phyloP scores from a whole-genome alignment of 257 asterid genomes.

The Solanum chiquidenum region DNA sequence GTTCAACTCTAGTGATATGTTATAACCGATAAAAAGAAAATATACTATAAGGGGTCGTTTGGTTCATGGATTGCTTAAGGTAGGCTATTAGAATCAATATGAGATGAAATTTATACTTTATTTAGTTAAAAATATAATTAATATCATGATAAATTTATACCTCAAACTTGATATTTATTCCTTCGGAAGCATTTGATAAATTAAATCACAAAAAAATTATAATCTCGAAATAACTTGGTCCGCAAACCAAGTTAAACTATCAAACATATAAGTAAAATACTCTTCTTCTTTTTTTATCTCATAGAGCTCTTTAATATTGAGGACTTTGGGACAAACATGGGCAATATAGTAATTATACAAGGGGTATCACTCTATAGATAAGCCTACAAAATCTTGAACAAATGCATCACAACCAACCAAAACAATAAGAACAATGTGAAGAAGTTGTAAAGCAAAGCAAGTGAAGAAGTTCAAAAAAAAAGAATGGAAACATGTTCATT shows the following conservation, averaged over 20 bases:
- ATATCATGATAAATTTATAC: not conserved
- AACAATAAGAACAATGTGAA: not conserved
- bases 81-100: too few species aligned
- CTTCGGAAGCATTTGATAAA: accelerated
- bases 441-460: not conserved
- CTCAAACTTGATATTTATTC: not conserved
- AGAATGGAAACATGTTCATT: slow-evolving; percentile 32
- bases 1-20: too few species aligned
- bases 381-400: not conserved
- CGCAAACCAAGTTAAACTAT: not conserved
- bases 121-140: not conserved
- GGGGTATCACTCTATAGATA: not conserved
- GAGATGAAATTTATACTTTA: not conserved
- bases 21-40: too few species aligned
- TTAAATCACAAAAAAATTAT: not conserved
- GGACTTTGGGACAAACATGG: not conserved
- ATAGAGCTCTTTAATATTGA: not conserved
- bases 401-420: not conserved
- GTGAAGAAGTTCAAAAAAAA: not conserved
- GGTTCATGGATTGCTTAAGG: not conserved
- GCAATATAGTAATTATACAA: not conserved
- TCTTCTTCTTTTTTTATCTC: not conserved
- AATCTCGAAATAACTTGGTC: not conserved
- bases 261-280: not conserved
- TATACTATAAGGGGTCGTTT: not conserved